Evolutionary conservation across 345 rosid genomes (phyloP), one percentile per base, ranked within the genome.

Genomic region (Boechera divaricarpa): DNA sequence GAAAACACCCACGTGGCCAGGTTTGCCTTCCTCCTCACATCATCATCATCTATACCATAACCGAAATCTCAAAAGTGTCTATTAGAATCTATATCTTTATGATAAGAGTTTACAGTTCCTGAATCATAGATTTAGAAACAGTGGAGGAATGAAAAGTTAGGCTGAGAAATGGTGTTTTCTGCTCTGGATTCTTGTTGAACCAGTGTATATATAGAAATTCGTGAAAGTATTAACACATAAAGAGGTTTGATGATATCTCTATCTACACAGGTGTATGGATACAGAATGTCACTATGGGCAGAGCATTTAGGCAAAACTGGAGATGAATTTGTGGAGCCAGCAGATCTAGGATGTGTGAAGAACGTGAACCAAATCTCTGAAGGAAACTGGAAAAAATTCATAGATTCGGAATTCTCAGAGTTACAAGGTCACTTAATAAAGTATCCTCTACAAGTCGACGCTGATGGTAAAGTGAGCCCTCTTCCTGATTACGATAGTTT

Each of bases 211-310:
- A 18, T 10, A 9, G 21, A 18, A 7, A 48, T 31, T n/a, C n/a
- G 18, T 51, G 53, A 6, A 28, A 60, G 29, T 28, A 29, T 38
- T 21, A 51, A 56, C 13, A 42, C 12, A 18, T 0, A 15, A 26
- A 51, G 39, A 57, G 38, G 33, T 32, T 45, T 67, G 26, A 51
- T 48, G 49, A 4, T 9, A 16, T 75, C 2, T 31, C 28, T 66
- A 52, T 53, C 11, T 2, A 28, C 47, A 53, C 88, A 95, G 99
- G 79, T 95, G 8, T 88, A 88, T 54, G 98, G 99, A 47, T 92
- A 88, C 84, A 88, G 98, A 84, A 89, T 84, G 96, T 89, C 99
- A 3, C 82, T 95, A 53, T 95, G 99, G 98, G 86, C 85, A 10
- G 99, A 95, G 87, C 99, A 95, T 81, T 86, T 95, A 41, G 96